Evolutionary conservation across 805 yeast species (phyloP), one percentile per base, ranked within the genome.

Genomic region (Kregervanrija fluxuum): DNA sequence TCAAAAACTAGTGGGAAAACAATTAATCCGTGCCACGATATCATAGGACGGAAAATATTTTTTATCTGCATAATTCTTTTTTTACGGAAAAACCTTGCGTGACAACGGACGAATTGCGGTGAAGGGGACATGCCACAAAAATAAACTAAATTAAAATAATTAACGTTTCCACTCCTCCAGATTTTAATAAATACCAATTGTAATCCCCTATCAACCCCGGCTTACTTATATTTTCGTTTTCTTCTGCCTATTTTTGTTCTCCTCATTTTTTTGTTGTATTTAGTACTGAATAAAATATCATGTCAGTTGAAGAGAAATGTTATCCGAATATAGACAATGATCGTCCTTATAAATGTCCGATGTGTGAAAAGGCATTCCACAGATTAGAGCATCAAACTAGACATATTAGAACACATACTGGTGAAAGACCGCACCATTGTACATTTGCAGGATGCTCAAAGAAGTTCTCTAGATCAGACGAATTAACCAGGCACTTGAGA

Each of bases 381-480:
- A 68, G 91, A 46, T 61, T 83, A 37, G 91, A 83, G 55, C 91
- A 83, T 61, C 88, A 82, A 57, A 82, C 89, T 8, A 71, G 91
- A 55, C 91, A 83, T 55, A 80, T 83, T 47, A 68, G 90, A 55
- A 83, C 89, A 11, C 91, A 83, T 56, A 83, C 91, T 0, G 91
- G 91, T 22, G 90, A 84, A 56, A 82, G 80, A 58, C 91, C 91
- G 3, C 89, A 83, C 60, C 74, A 73, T n/a, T 83, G 90, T 62
- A 73, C 79, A 28, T 83, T 72, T 52, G 83, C 84, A 0, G 85
- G 85, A 0, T 83, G 91, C 60, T 67, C 71, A 45, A 83, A 83
- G 64, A 69, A 74, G 48, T 83, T 83, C 55, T 74, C 83, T 39
- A 66, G 91, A 45, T 76, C 82, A 30, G 91, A 83, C 60, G 91